Base-by-base conservation (phyloP, 106 monocot genomes). In the Phalaenopsis aphrodite region DNA sequence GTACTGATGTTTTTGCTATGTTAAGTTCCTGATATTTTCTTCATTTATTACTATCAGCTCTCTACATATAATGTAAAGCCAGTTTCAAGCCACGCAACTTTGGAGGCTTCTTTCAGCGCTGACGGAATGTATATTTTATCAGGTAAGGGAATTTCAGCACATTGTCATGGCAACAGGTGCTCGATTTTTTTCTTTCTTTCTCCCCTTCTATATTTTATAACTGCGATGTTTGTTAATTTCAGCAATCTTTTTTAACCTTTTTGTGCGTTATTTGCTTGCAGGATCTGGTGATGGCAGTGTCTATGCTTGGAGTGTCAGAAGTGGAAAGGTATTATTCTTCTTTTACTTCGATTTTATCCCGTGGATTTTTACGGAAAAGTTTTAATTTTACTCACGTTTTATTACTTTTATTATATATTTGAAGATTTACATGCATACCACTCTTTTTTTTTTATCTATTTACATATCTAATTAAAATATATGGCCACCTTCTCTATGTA, bases 251-350 rank as follows among this genome's bases (percentile, higher is more conserved):
- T 4, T 5, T 39, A 69, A 39, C 39, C 15, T 12, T 69, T 14
- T 39, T 37, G 14, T 69, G 69, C 4, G 12, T 39, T 36, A 38
- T 69, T 16, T 66, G 66, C 23, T 42, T 5, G 19, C 82, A 99
- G 99, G 99, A 72, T 99, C 94, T 48, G 99, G 99, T 74, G 99
- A 99, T 85, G 99, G 99, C 36, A 95, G 95, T 75, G 86, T 99
- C 39, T 85, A 87, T 95, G 99, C 87, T 23, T 99, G 93, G 91
- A 99, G 87, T 82, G 85, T 95, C 56, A 85, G 85, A 83, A 87
- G 88, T 81, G 93, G 93, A 77, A 99, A 93, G 77, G 95, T 93
- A 85, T 16, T 84, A 48, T 55, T 47, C 16, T 37, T 64, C 30
- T 46, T 52, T 10, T 52, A 52, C 52, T 52, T 52, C 10, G 52